Evolutionary conservation across 208 protist genomes (phyloP).

Genomic region (Hexamita inflata): DNA sequence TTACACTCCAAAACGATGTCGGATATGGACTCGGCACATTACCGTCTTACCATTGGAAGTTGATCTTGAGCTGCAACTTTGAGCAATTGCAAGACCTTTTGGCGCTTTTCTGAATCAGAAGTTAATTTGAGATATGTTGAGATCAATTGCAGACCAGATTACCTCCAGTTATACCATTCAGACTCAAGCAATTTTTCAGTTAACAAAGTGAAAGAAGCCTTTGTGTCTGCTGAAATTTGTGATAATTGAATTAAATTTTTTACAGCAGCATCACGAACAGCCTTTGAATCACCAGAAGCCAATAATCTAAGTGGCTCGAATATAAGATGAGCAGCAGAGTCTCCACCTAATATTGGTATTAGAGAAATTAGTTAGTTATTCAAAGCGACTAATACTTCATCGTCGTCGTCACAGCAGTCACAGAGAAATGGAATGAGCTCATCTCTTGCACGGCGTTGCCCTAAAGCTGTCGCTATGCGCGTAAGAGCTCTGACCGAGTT

Average conservation of each 20-base stretch:
- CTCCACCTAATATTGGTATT: neutral
- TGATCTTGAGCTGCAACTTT: neutral
- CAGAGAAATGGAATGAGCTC: slow-evolving; percentile 27
- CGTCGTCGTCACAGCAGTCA: slow-evolving; percentile 22
- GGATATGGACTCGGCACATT: neutral
- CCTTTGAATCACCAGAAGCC: slow-evolving; percentile 17
- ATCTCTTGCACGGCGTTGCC: neutral
- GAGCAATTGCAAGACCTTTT: neutral
- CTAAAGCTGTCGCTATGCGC: neutral
- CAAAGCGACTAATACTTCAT: neutral
- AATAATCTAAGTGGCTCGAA: neutral
- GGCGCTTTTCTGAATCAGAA: neutral
- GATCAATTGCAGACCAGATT: neutral
- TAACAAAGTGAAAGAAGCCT: neutral
- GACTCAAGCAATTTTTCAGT: neutral
- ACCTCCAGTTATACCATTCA: slow-evolving; percentile 20
- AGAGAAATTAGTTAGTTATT: neutral
- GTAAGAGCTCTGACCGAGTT: neutral
- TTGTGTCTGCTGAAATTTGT: neutral
- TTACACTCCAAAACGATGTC: neutral
- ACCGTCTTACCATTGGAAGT: slow-evolving; percentile 1
- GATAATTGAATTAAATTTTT: neutral
- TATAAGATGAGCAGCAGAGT: neutral
- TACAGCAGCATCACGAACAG: slow-evolving; percentile 7
- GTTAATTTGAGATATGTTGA: neutral